Evolutionary conservation across 2,329 filamentous ascomycete genomes (phyloP).

Genomic region (Stemphylium vesicarium): DNA sequence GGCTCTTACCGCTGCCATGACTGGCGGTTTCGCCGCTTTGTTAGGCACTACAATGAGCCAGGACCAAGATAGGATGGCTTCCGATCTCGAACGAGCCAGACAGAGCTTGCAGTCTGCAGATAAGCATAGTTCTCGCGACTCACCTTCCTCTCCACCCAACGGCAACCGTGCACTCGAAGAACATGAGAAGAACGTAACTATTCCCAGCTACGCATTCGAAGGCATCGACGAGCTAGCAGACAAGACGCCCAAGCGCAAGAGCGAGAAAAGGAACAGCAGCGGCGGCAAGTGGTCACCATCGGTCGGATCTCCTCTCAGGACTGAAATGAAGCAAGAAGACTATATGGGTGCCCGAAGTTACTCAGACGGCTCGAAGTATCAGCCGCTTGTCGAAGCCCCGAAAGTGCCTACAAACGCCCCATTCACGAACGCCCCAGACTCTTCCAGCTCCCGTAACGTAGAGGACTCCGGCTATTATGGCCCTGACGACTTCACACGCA

Average conservation of each 20-base stretch:
- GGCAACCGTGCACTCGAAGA: constrained; percentile 23
- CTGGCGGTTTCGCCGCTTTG: constrained; percentile 44
- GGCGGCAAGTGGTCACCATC: constrained; percentile 50
- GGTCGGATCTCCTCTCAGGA: constrained; percentile 52
- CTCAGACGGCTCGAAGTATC: constrained; percentile 18
- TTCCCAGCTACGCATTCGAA: constrained; percentile 45
- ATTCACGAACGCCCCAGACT: constrained; percentile 21
- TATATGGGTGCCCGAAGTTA: constrained; percentile 41
- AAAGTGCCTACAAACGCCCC: constrained; percentile 19
- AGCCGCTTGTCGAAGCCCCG: constrained; percentile 21
- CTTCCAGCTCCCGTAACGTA: constrained; percentile 23
- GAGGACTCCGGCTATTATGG: constrained; percentile 45
- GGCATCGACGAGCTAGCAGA: constrained; percentile 43
- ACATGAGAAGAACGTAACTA: constrained; percentile 23
- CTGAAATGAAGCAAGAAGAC: constrained; percentile 54
- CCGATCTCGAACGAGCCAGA: constrained; percentile 37
- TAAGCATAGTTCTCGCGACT: constrained; percentile 16
- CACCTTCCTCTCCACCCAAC: constrained; percentile 24
- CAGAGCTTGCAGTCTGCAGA: constrained; percentile 35
- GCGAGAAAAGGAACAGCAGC: constrained; percentile 55
- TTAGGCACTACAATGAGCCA: constrained; percentile 41
- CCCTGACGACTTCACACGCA: constrained; percentile 34
- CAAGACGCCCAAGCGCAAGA: constrained; percentile 55
- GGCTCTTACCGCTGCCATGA: constrained; percentile 30
- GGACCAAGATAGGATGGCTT: constrained; percentile 42